Base-by-base conservation (phyloP, 257 asterid genomes). In the Petrea volubilis region DNA sequence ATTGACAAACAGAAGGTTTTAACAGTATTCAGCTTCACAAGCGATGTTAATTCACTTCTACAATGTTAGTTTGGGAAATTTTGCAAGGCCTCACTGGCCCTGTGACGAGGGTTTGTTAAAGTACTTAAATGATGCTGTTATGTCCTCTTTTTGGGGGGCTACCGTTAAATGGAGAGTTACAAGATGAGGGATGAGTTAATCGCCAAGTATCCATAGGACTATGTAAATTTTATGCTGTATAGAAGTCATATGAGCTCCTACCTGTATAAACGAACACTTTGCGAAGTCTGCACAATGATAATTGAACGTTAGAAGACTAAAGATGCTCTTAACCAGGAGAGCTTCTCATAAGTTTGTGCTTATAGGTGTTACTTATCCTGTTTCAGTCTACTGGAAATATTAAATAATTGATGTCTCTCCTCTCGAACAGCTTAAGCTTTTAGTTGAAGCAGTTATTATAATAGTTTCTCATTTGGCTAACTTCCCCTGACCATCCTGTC, bases 381-480 rank as follows among this genome's bases (percentile, higher is more conserved):
- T 51, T 50, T 31, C 29, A 40, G 44, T 21, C 7, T 33, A 3
- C 7, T 33, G 7, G 38, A 33, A 33, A 33, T 33, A 2, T 2
- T 2, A 33, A 7, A 33, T 33, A 33, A 2, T 33, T 33, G 7
- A 33, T 33, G 5, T 33, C 3, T 33, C 38, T 33, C 38, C 38
- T 2, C 3, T 33, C 38, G 3, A 33, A 33, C 3, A 33, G 38
- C 38, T 33, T 33, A 33, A 33, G 38, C 38, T 33, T 33, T 7
- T 33, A 33, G 38, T 33, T 2, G 38, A 33, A 7, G 3, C 38
- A 7, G 38, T 33, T 33, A 33, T 33, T 2, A 33, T 33, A 33
- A 33, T 33, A 2, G 3, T 33, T 52, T 60, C 59, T 62, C 68
- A 20, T 28, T 53, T 43, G 71, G 72, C 44, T 59, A 47, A 51